Evolutionary conservation across 2,329 filamentous ascomycete species (phyloP).

Genomic region (Claviceps pusilla): DNA sequence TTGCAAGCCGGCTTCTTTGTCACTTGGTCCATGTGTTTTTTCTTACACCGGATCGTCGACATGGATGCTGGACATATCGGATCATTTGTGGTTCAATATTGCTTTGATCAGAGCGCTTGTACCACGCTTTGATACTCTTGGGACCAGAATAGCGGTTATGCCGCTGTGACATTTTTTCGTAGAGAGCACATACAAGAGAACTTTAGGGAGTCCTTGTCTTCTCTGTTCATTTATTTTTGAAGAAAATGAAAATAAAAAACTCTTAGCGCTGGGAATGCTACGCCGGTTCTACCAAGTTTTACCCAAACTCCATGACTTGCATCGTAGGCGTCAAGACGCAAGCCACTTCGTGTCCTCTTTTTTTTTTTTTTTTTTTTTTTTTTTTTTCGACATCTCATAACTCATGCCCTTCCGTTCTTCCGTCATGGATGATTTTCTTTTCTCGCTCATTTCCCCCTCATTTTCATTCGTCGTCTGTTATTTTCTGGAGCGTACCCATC

Average conservation of each 20-base stretch:
- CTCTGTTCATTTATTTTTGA: too few relatives aligned
- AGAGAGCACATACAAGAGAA: too few relatives aligned
- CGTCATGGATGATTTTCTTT: background rate
- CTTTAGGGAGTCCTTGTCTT: too few relatives aligned
- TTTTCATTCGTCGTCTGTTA: conserved; percentile 54
- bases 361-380: background rate
- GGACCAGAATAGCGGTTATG: too few relatives aligned
- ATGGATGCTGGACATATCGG: conserved; percentile 5
- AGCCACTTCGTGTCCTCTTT: background rate
- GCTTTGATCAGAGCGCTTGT: too few relatives aligned
- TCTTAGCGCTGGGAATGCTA: background rate
- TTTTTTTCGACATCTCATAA: background rate
- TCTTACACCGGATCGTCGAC: conserved; percentile 16
- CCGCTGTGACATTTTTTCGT: too few relatives aligned
- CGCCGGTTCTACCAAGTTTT: background rate
- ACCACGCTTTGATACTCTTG: too few relatives aligned
- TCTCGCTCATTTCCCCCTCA: background rate
- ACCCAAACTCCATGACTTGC: background rate
- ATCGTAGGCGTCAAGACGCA: background rate
- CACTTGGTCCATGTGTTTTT: conserved; percentile 23
- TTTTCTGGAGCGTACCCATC: conserved; percentile 90
- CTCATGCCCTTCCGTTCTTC: background rate
- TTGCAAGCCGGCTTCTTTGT: conserved; percentile 53
- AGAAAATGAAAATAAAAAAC: too few relatives aligned
- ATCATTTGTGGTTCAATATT: too few relatives aligned